phyloP scores from a whole-genome alignment of 768 basidiomycete species.

The Cystobasidium tubakii region DNA sequence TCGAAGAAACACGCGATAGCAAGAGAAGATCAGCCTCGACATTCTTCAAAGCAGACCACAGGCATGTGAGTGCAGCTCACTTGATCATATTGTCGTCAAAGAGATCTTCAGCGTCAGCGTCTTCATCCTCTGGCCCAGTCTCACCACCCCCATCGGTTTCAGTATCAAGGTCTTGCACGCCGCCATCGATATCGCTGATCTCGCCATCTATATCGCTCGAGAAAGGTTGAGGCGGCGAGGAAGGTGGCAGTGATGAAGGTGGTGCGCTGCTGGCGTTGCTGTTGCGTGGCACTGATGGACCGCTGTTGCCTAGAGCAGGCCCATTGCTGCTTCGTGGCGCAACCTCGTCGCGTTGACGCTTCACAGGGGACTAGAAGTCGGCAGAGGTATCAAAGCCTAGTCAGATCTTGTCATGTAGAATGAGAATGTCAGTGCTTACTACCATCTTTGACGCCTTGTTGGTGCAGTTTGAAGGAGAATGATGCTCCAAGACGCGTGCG shows the following conservation, averaged over 20 bases:
- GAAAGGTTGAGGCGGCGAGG: constrained; percentile 59
- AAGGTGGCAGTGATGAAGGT: constrained; percentile 38
- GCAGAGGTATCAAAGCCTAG: neutral
- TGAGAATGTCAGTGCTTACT: neutral
- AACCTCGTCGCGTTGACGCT: constrained; percentile 28
- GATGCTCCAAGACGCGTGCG: neutral
- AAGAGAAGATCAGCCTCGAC: neutral
- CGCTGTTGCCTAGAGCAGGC: neutral
- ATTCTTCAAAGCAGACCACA: neutral
- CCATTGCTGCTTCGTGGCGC: constrained; percentile 13
- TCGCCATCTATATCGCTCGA: constrained; percentile 71
- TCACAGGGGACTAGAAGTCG: constrained; percentile 14
- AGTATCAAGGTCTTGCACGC: constrained; percentile 62
- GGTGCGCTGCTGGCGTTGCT: constrained; percentile 24
- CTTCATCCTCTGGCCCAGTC: constrained; percentile 56
- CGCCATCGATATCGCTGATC: constrained; percentile 44
- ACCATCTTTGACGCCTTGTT: neutral
- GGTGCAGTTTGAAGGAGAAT: neutral
- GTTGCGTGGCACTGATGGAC: constrained; percentile 18
- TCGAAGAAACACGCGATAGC: neutral
- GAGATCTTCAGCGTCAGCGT: constrained; percentile 87
- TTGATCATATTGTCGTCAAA: constrained; percentile 70
- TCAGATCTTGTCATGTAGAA: too few species aligned
- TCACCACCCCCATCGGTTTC: constrained; percentile 57
- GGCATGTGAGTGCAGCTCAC: constrained; percentile 54